Percentiles rank a stretch among this genome's conserved stretches.
phyloP scores from a whole-genome alignment of 2,329 filamentous ascomycete species.

The Colletotrichum trifolii region DNA sequence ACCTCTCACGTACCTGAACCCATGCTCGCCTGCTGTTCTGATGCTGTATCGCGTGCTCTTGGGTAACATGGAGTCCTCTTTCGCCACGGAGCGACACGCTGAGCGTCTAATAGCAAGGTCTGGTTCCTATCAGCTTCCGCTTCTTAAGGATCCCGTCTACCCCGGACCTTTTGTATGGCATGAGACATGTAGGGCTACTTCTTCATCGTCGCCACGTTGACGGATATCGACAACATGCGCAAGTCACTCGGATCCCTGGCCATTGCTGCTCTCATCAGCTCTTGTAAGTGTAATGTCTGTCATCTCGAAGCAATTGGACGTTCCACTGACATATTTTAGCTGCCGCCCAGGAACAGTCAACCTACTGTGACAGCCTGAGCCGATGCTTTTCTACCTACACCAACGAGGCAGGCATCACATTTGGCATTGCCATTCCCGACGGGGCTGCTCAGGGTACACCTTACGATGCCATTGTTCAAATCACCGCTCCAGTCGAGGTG shows the following conservation, averaged over 20 bases:
- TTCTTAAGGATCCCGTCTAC: not conserved
- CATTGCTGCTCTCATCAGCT: conserved; percentile 28
- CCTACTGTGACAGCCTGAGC: conserved; percentile 39
- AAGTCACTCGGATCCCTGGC: conserved; percentile 8
- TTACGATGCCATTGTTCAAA: conserved; percentile 55
- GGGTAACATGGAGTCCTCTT: not conserved
- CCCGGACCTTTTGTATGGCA: not conserved
- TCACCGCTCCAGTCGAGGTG: conserved; percentile 51
- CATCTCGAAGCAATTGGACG: too few species aligned
- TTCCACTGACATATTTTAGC: not conserved
- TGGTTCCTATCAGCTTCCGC: not conserved
- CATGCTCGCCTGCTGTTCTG: not conserved
- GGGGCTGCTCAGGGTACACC: conserved; percentile 40
- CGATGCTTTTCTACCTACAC: conserved; percentile 41
- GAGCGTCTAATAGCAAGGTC: not conserved
- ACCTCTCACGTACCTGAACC: conserved; percentile 1
- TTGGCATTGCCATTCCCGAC: conserved; percentile 51
- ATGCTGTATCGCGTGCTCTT: not conserved
- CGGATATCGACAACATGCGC: conserved; percentile 31
- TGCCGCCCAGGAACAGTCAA: conserved; percentile 21
- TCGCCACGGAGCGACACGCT: not conserved
- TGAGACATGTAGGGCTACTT: not conserved
- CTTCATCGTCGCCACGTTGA: not conserved
- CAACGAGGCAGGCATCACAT: conserved; percentile 43
- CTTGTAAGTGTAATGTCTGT: conserved; percentile 19